Evolutionary conservation across 352 stramenopile genomes (phyloP), one percentile per base, ranked within the genome.

Genomic region (Phytophthora podocarpi): DNA sequence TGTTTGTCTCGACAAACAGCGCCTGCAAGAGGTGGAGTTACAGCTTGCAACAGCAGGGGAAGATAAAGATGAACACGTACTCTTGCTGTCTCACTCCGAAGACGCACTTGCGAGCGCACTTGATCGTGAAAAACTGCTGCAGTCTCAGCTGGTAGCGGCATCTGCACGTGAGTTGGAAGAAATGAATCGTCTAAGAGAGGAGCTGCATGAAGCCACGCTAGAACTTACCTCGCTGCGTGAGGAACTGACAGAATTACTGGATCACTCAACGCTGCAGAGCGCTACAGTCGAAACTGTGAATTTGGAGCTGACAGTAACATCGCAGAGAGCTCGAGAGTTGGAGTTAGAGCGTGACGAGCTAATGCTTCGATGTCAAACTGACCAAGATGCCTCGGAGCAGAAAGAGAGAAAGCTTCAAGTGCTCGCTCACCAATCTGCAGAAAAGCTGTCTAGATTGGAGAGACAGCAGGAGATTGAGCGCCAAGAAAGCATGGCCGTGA

Each of bases 251-350:
- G 47, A 65, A 47, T 20, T 69, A 7, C 43, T 69, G 9, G 52
- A 73, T 5, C 52, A 69, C 24, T 69, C 58, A 15, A 61, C 34
- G 13, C 12, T 69, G 15, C 64, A 73, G 36, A 69, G 59, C 3
- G 15, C 52, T 36, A 49, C 51, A 4, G 62, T 73, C 11, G 51
- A 73, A 35, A 34, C 37, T 0, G 15, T 73, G 30, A 28, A 59
- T 10, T 23, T 52, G 6, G 39, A 68, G 35, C 36, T 55, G n/a
- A 18, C 45, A 20, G 35, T 66, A 9, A 4, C 21, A 23, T 4
- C 34, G 21, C 16, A n/a, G 30, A 55, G 31, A n/a, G 11, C 12
- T 2, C 39, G 48, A 12, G 37, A 73, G 0, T 42, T 54, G 13
- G 41, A 69, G 15, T 1, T 37, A 16, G 35, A 73, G 24, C 52